Conservation (phyloP, 2,329 filamentous ascomycete species). For the Cercospora janseana region DNA sequence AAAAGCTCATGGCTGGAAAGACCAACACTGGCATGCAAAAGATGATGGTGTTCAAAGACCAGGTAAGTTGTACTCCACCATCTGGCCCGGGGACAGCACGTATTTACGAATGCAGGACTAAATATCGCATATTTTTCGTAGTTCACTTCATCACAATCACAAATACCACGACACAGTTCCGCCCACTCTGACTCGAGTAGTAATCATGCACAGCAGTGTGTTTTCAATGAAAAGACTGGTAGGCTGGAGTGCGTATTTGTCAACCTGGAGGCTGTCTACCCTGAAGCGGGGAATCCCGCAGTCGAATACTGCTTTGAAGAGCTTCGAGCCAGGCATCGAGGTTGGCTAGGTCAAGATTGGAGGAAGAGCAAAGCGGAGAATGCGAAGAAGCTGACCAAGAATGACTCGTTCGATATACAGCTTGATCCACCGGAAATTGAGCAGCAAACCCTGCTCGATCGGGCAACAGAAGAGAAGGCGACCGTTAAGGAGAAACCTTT, state of each 20-base stretch:
- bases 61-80: constrained; percentile 65
- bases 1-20: constrained; percentile 83
- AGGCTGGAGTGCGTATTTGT: constrained; percentile 85
- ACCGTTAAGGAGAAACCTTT: constrained; percentile 12
- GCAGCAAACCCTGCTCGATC: constrained; percentile 4
- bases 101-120: constrained; percentile 98
- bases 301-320: constrained; percentile 90
- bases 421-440: constrained; percentile 17
- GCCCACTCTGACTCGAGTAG: constrained; percentile 26
- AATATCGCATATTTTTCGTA: constrained; percentile 57
- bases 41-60: constrained; percentile 91
- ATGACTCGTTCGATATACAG: constrained; percentile 26
- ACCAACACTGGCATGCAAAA: constrained; percentile 75
- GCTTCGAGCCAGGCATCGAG: constrained; percentile 73
- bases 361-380: constrained; percentile 31
- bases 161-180: constrained; percentile 34
- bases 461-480: neutral
- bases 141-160: constrained; percentile 24
- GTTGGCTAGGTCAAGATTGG: constrained; percentile 61
- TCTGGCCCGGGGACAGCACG: constrained; percentile 36
- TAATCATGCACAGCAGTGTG: constrained; percentile 67
- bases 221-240: constrained; percentile 76
- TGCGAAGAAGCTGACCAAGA: constrained; percentile 11
- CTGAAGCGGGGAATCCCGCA: constrained; percentile 63
- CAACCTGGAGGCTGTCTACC: constrained; percentile 81